A percentile compares a stretch with the other conserved stretches of the same genome.
Conservation (phyloP, 441 rosid species). For the Gossypium laxum region DNA sequence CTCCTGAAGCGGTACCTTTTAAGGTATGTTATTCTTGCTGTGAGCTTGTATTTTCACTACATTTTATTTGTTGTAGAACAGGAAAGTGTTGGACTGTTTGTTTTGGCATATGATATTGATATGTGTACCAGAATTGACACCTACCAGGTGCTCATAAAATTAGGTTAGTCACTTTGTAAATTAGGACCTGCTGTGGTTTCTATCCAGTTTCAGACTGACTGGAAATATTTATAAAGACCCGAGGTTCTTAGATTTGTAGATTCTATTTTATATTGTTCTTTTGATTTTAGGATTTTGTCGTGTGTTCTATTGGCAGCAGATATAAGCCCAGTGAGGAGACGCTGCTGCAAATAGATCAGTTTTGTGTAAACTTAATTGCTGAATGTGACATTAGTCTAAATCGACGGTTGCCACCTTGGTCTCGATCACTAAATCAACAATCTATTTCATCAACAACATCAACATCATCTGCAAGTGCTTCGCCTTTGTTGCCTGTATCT, state of each 20-base stretch:
- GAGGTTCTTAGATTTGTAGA: background rate
- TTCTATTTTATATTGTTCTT: background rate
- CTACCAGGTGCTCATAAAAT: background rate
- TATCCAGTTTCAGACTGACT: background rate
- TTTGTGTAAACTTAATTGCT: constrained; percentile 62
- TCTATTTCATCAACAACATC: constrained; percentile 32
- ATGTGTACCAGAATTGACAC: constrained; percentile 1
- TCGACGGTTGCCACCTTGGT: constrained; percentile 40
- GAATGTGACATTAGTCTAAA: constrained; percentile 64
- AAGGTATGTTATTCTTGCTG: constrained; percentile 41
- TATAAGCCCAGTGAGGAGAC: constrained; percentile 95
- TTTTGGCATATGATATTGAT: background rate
- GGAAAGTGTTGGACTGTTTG: background rate
- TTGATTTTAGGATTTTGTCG: constrained; percentile 12
- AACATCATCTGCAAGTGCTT: constrained; percentile 37
- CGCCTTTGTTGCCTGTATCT: constrained; percentile 67
- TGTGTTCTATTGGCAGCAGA: constrained; percentile 36
- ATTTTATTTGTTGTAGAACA: background rate
- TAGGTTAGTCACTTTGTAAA: constrained; percentile 3
- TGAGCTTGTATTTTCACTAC: constrained; percentile 13
- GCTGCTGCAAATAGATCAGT: constrained; percentile 73
- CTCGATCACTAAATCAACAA: constrained; percentile 39
- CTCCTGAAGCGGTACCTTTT: constrained; percentile 82
- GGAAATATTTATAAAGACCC: constrained; percentile 10
- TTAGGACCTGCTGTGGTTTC: constrained; percentile 4